These are phyloP conservation scores for Salicornia ramosissima DNA, from an alignment of 148 eudicot species.

Conservation along the genomic window DNA sequence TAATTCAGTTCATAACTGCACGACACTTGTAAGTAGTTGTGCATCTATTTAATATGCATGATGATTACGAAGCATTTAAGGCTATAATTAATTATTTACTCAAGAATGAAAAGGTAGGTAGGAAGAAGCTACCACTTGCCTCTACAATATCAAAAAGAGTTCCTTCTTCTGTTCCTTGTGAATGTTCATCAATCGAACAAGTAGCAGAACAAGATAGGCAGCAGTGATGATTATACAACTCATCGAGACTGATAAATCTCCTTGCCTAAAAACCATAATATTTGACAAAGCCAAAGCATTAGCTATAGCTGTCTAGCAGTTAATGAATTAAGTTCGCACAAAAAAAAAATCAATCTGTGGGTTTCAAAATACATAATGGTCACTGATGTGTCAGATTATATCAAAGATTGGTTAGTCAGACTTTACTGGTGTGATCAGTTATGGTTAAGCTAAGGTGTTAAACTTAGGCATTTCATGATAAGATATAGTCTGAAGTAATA, in stretches of 20 bases:
- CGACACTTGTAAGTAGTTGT: not conserved
- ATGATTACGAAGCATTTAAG: not conserved
- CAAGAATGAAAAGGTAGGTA: not conserved
- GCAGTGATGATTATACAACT: slow-evolving; percentile 89
- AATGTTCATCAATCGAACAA: slow-evolving; percentile 78
- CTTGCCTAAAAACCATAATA: slow-evolving; percentile 61
- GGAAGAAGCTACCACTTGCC: slow-evolving; percentile 39
- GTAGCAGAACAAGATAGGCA: slow-evolving; percentile 73
- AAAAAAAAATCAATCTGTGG: not conserved
- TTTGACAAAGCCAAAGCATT: slow-evolving; percentile 1
- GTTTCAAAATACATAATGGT: no score
- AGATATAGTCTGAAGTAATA: not conserved
- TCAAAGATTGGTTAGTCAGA: not conserved
- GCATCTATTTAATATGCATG: not conserved
- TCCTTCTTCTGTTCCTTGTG: slow-evolving; percentile 97
- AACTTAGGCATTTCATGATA: not conserved
- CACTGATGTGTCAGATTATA: not conserved
- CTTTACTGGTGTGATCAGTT: no score
- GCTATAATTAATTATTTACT: not conserved
- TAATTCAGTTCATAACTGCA: not conserved
- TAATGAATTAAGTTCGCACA: not conserved
- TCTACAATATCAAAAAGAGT: slow-evolving; percentile 85
- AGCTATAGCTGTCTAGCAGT: no score
- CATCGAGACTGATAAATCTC: slow-evolving; percentile 88
- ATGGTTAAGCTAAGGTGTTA: not conserved